A percentile compares a stretch with the other conserved stretches of the same genome.
phyloP scores from a whole-genome alignment of 1,139 yeast species.

The Pichia sorboxylosa region DNA sequence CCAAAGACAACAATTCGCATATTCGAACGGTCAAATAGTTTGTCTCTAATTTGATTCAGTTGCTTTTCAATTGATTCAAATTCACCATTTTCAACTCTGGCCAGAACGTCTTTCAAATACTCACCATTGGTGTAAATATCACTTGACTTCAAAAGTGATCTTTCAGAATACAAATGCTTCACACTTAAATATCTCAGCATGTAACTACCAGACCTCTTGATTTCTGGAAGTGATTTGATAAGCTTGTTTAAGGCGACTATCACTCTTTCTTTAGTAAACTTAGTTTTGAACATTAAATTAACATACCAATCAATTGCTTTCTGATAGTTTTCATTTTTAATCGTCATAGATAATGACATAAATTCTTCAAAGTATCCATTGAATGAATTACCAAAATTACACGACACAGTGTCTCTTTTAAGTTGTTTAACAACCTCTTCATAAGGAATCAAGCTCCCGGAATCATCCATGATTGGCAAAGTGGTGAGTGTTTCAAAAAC shows the following conservation, averaged over 20 bases:
- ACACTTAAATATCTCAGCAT: constrained; percentile 57
- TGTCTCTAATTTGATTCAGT: constrained; percentile 44
- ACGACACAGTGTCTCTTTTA: constrained; percentile 62
- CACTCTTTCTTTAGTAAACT: constrained; percentile 65
- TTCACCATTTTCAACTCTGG: constrained; percentile 32
- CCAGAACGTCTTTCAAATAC: constrained; percentile 39
- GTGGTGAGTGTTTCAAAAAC: constrained; percentile 58
- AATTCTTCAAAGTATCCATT: constrained; percentile 56
- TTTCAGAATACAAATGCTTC: constrained; percentile 40
- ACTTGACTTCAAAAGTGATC: constrained; percentile 56
- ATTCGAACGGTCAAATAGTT: constrained; percentile 48
- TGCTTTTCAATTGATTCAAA: constrained; percentile 41
- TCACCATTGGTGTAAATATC: constrained; percentile 57
- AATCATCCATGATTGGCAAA: constrained; percentile 56
- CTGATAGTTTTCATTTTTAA: constrained; percentile 49
- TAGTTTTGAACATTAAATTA: constrained; percentile 50
- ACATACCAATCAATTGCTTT: constrained; percentile 69
- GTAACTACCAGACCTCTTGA: constrained; percentile 65
- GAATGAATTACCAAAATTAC: constrained; percentile 44
- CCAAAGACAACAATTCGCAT: constrained; percentile 65
- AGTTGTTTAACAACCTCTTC: constrained; percentile 66
- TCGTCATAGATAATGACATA: constrained; percentile 48
- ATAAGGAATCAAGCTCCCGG: constrained; percentile 48
- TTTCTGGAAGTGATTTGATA: constrained; percentile 64
- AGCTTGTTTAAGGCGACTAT: constrained; percentile 62